Base-by-base conservation (phyloP, 2,329 filamentous ascomycete species). In the Rosellinia necatrix region DNA sequence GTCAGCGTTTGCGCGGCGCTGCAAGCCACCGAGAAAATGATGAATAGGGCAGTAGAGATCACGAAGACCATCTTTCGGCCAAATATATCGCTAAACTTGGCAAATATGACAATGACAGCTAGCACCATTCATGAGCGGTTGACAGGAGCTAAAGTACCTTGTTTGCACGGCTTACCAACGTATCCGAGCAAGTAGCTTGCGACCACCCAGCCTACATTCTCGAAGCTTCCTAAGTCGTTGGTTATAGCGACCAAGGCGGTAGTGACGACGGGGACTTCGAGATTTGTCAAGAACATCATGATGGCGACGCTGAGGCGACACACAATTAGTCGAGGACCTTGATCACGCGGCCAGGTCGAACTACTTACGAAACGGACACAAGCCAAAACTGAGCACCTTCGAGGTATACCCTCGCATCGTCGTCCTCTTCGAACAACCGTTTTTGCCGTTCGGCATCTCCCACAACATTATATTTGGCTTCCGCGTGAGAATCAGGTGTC, bases 131-230 rank as follows among this genome's bases (percentile, higher is more conserved):
- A 21, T 21, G 6, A 19, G 15, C 6, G 15, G n/a, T 9, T 38
- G 4, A 38, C 13, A 3, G n/a, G 15, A 7, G 5, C 13, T 15
- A 35, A 15, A 5, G 6, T 21, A 19, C 10, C 21, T 2, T n/a
- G 34, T 7, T 19, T 38, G 15, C 2, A 35, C 3, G 24, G 38
- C 47, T 46, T n/a, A 56, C 53, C 40, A 37, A 50, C 47, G 15
- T 56, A 56, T 22, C 53, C 53, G 6, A 56, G 53, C 8, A 56
- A 25, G 22, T 56, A 56, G n/a, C 17, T 21, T 21, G 53, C 34
- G 6, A 56, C 15, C 13, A 50, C 46, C 53, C 53, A 56, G 25
- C 53, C 34, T 4, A 32, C 40, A 6, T 38, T 50, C 24, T 51
- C 40, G 24, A 56, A 56, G 24, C n/a, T 35, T 4, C 53, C 47